Evolutionary conservation across 2,329 filamentous ascomycete genomes (phyloP).

Genomic region (Metarhizium robertsii): DNA sequence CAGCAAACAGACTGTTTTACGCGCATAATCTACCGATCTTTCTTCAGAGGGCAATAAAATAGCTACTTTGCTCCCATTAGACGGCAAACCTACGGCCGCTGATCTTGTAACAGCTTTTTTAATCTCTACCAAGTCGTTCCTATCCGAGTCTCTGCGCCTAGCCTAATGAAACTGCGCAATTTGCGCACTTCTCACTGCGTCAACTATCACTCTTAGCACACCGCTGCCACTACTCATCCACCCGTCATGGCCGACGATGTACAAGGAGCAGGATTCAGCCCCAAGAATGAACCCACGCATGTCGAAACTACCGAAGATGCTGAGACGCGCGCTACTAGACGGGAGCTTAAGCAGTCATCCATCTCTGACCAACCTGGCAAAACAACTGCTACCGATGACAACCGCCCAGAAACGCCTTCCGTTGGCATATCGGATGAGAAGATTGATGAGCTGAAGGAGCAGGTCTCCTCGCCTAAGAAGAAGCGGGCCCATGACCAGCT

Average conservation of each 20-base stretch:
- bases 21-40: not conserved
- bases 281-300: slow-evolving; percentile 23
- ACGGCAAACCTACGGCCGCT: not conserved
- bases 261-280: slow-evolving; percentile 30
- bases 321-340: slow-evolving; percentile 52
- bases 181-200: not conserved
- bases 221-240: not conserved
- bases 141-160: not conserved
- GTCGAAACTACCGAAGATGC: slow-evolving; percentile 45
- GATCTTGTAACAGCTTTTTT: not conserved
- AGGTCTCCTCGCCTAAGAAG: slow-evolving; percentile 54
- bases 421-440: slow-evolving; percentile 22
- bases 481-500: slow-evolving; percentile 53
- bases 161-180: not conserved
- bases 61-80: not conserved
- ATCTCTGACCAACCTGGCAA: slow-evolving; percentile 39
- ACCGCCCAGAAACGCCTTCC: slow-evolving; percentile 24
- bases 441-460: slow-evolving; percentile 33
- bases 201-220: not conserved
- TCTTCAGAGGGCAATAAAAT: not conserved
- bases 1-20: not conserved
- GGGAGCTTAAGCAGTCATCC: slow-evolving; percentile 54
- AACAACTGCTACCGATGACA: slow-evolving; percentile 10
- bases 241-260: slow-evolving; percentile 34
- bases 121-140: not conserved